phyloP scores from a whole-genome alignment of 2,329 filamentous ascomycete species.

The Harringtonia lauricola region DNA sequence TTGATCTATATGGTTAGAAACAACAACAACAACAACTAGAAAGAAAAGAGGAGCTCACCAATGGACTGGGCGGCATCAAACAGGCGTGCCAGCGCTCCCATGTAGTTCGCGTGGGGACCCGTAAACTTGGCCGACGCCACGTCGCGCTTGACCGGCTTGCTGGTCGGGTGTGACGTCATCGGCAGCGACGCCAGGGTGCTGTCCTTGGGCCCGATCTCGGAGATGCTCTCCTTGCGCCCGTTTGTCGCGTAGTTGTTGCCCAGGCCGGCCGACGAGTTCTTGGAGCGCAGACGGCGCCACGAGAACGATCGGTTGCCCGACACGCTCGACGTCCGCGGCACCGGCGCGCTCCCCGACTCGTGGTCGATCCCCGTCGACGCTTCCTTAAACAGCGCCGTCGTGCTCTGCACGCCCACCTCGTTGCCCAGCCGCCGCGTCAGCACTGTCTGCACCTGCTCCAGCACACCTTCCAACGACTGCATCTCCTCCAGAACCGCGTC shows the following conservation, averaged over 20 bases:
- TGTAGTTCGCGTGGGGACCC: constrained; percentile 82
- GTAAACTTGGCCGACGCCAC: constrained; percentile 57
- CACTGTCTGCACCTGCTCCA: constrained; percentile 73
- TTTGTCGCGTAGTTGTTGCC: constrained; percentile 35
- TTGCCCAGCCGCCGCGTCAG: constrained; percentile 79
- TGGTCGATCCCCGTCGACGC: constrained; percentile 39
- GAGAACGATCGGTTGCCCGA: constrained; percentile 75
- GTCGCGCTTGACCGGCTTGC: constrained; percentile 62
- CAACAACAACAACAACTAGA: background rate
- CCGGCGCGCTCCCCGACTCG: constrained; percentile 21
- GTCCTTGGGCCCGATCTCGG: constrained; percentile 20
- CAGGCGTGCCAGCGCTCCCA: constrained; percentile 77
- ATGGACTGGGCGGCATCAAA: constrained; percentile 90
- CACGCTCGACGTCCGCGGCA: constrained; percentile 45
- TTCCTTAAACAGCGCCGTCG: constrained; percentile 65
- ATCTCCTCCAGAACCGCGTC: constrained; percentile 91
- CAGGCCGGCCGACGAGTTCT: constrained; percentile 64
- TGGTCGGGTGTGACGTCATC: constrained; percentile 58
- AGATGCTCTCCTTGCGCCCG: constrained; percentile 33
- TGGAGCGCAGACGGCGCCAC: constrained; percentile 82
- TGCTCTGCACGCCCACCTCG: constrained; percentile 77
- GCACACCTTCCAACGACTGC: constrained; percentile 72
- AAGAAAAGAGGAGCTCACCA: constrained; percentile 43
- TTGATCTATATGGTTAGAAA: constrained; percentile 51
- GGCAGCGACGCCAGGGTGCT: constrained; percentile 55